Evolutionary conservation across 140 eudicot species (phyloP), one percentile per base, ranked within the genome.

Genomic region (Flaveria floridana): DNA sequence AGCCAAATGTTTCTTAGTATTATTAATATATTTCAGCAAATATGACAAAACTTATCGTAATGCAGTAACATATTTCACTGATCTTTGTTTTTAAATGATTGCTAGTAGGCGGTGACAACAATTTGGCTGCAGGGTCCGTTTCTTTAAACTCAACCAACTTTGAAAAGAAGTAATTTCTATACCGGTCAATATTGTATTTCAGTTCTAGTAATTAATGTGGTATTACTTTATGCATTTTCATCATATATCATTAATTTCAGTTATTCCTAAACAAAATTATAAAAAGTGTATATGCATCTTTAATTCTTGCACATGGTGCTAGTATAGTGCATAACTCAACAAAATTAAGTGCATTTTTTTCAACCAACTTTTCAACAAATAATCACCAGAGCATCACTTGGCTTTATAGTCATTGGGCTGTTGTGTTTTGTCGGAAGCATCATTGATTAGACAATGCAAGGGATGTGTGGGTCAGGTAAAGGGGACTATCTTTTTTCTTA

Each of bases 141-240:
- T 69, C 66, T 57, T 72, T 10, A 48, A 59, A 57, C 50, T 58
- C 66, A 12, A 67, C 80, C 72, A 48, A 68, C 1, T 68, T 62
- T 68, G 72, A 80, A 61, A 74, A 74, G 71, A 74, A 68, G 84
- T 80, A 80, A 74, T 74, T 80, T 68, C 65, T 66, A 12, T 53
- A 15, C 56, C 56, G 21, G 53, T 73, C 41, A 44, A 41, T 67
- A 20, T 55, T 34, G 2, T 51, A 51, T 48, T 37, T 14, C 20
- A 50, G 61, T 78, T 63, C 13, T 47, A 6, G 15, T 63, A 28
- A 28, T 14, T 47, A 63, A 63, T 63, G 34, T 58, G 37, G 65
- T 58, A 10, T 58, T 58, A n/a, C 26, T 58, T 58, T n/a, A 30
- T 61, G 67, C 67, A 26, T 61, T 61, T 25, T 61, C 67, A 61